Evolutionary conservation across 441 rosid genomes (phyloP).

Genomic region (Adansonia grandidieri): DNA sequence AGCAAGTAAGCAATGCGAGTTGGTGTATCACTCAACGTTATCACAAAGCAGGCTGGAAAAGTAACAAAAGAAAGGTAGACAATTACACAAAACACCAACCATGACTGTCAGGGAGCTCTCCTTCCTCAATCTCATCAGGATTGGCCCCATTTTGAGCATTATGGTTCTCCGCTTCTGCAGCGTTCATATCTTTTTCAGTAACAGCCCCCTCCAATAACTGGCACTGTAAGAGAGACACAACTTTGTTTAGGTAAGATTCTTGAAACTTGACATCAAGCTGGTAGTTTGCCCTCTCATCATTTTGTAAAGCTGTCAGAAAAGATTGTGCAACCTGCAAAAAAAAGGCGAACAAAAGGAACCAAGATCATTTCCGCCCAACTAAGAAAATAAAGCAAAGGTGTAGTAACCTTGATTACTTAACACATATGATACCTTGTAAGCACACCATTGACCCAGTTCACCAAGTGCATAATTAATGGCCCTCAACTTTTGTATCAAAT

Average conservation of each 20-base stretch:
- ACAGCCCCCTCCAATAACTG: slow-evolving; percentile 93
- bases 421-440: slow-evolving; percentile 75
- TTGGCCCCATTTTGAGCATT: slow-evolving; percentile 39
- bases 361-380: background rate
- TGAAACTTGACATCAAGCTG: slow-evolving; percentile 98
- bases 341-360: slow-evolving; percentile 29
- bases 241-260: slow-evolving; percentile 82
- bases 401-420: slow-evolving; percentile 5
- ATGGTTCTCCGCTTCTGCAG: slow-evolving; percentile 46
- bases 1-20: slow-evolving; percentile 15
- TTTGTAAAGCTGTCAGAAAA: slow-evolving; percentile 88
- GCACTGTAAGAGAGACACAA: slow-evolving; percentile 84
- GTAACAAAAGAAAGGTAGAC: slow-evolving; percentile 15
- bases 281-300: slow-evolving; percentile 92
- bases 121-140: slow-evolving; percentile 90
- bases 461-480: slow-evolving; percentile 95
- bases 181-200: slow-evolving; percentile 56
- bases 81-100: slow-evolving; percentile 53
- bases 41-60: background rate
- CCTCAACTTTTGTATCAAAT: slow-evolving; percentile 91
- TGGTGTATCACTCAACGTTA: background rate
- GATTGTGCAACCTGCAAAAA: slow-evolving; percentile 83
- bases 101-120: slow-evolving; percentile 94
- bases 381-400: slow-evolving; percentile 3
- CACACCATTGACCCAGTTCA: slow-evolving; percentile 99